Base-by-base conservation (phyloP, 2,329 filamentous ascomycete species). In the Colletotrichum euphorbiae region DNA sequence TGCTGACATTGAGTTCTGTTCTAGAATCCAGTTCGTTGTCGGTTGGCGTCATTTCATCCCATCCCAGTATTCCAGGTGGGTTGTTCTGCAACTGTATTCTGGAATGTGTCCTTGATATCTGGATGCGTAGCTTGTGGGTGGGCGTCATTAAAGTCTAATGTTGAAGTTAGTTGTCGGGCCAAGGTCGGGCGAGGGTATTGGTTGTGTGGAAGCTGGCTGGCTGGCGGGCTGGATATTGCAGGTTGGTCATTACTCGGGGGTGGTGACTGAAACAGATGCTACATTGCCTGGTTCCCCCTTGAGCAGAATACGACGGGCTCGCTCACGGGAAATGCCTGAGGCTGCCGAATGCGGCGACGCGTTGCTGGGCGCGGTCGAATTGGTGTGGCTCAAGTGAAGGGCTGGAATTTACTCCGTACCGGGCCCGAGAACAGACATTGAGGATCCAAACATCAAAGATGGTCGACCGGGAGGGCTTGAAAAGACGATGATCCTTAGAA, bases 231-330 rank as follows among this genome's bases (percentile, higher is more conserved):
- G 19, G 43, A 31, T 21, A 24, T 15, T 17, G 13, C 19, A 12
- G 33, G 33, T 55, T 55, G 31, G 61, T 65, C 61, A 59, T 68
- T 68, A 68, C 61, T 65, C 65, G 65, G 54, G 46, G 46, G 61
- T 38, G 17, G 24, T 65, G 61, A 65, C 54, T 51, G 65, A 68
- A 68, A 68, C 65, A 54, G 24, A 21, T 55, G 65, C 55, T 59
- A 58, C 54, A 59, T 48, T 42, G 65, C 46, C 54, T 55, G 15
- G 61, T 17, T 40, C 42, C 43, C 58, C 48, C 24, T 31, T 28
- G 24, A 38, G n/a, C 33, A 24, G 43, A 36, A 57, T 57, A 64
- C 24, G 19, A 42, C 17, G 48, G 38, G 38, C 65, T 65, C 65
- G 61, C 46, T 59, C 54, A 38, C 24, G 11, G 19, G 50, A 42